These are phyloP conservation scores for Trichosporon faecale DNA, from an alignment of 1,284 basidiomycete genomes.

Conservation along the genomic window DNA sequence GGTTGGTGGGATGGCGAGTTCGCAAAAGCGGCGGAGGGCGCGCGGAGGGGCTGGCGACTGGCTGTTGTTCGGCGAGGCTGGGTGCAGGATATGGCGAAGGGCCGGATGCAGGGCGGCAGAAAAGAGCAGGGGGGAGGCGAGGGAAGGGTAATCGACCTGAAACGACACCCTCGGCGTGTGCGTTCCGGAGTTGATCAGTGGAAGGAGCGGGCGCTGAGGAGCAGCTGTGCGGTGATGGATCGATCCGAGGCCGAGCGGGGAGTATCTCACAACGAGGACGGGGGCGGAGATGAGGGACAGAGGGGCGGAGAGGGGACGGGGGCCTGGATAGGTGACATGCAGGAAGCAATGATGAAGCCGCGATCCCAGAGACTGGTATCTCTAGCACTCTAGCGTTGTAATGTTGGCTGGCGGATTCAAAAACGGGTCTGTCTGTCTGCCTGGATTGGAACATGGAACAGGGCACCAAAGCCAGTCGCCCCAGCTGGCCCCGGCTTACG, in stretches of 20 bases:
- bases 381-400: not conserved
- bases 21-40: not conserved
- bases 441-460: not conserved
- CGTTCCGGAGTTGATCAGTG: not conserved
- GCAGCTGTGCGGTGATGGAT: not conserved
- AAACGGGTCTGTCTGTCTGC: not conserved
- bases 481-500: not conserved
- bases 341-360: not conserved
- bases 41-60: not conserved
- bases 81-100: not conserved
- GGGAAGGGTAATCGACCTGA: constrained; percentile 1
- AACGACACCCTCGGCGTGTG: constrained; percentile 1
- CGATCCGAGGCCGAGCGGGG: not conserved
- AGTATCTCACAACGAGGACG: not conserved
- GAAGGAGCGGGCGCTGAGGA: not conserved
- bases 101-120: not conserved
- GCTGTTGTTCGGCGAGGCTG: not conserved
- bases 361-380: not conserved
- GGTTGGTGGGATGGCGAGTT: not conserved
- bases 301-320: not conserved
- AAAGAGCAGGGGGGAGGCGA: constrained; percentile 1
- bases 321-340: not conserved
- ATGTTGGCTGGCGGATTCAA: not conserved
- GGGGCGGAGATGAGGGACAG: not conserved
- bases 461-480: not conserved